Evolutionary conservation across 768 basidiomycete species (phyloP).

Genomic region (Coprinellus micaceus): DNA sequence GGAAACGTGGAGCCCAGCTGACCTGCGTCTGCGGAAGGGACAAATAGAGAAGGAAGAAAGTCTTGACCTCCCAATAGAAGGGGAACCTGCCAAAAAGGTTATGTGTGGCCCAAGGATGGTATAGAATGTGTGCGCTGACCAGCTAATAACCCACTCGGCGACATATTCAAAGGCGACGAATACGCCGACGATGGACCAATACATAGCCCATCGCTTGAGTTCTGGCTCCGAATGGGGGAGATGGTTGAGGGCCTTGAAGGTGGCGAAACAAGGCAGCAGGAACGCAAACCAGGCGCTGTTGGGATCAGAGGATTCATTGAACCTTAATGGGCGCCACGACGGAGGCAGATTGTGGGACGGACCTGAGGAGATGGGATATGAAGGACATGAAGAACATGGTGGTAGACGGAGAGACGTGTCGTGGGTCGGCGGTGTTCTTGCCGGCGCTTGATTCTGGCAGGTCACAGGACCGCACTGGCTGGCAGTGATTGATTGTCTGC

Average conservation of each 20-base stretch:
- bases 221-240: conserved; percentile 49
- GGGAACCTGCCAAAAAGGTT: conserved; percentile 51
- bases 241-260: conserved; percentile 63
- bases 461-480: not conserved
- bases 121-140: conserved; percentile 36
- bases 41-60: conserved; percentile 63
- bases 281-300: conserved; percentile 70
- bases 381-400: conserved; percentile 51
- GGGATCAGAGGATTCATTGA: not conserved
- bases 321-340: not conserved
- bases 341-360: conserved; percentile 1
- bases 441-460: not conserved
- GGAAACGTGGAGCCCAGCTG: conserved; percentile 13
- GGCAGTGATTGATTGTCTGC: conserved; percentile 12
- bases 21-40: conserved; percentile 70
- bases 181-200: conserved; percentile 61
- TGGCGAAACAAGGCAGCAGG: conserved; percentile 57
- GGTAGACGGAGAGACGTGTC: not conserved
- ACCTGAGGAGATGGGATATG: conserved; percentile 51
- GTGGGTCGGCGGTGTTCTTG: not conserved
- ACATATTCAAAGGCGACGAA: conserved; percentile 62
- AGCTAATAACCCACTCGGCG: conserved; percentile 62
- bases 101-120: conserved; percentile 8
- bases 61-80: conserved; percentile 73
- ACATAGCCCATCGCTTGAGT: conserved; percentile 54